A percentile compares a stretch with the other conserved stretches of the same genome.
Conservation (phyloP, 768 basidiomycete species). For the Arthromyces matolae region DNA sequence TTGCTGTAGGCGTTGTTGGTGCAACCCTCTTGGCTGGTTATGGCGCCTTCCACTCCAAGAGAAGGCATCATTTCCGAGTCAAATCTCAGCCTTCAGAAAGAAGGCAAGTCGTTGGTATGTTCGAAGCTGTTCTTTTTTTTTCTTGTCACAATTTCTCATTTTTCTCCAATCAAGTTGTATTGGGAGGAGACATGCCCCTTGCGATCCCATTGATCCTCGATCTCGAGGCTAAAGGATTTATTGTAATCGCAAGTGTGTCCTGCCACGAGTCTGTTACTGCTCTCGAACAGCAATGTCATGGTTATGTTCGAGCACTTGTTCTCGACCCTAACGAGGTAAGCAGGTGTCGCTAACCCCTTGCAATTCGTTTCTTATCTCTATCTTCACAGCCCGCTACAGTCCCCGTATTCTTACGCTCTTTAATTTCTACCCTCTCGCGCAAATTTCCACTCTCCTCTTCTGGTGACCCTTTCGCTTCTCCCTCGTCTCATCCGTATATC, state of each 20-base stretch:
- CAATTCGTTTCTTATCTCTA: not conserved
- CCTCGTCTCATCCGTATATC: constrained; percentile 63
- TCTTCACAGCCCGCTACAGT: constrained; percentile 62
- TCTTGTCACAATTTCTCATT: too few species aligned
- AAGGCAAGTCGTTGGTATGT: constrained; percentile 66
- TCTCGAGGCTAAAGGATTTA: constrained; percentile 75
- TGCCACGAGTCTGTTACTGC: constrained; percentile 60
- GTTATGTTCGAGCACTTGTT: constrained; percentile 78
- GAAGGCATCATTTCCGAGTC: constrained; percentile 36
- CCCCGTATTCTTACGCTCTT: constrained; percentile 74
- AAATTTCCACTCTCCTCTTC: constrained; percentile 75
- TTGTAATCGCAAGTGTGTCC: constrained; percentile 77
- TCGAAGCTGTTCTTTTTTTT: too few species aligned
- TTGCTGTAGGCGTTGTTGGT: constrained; percentile 57
- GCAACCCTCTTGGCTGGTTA: constrained; percentile 62
- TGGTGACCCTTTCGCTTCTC: constrained; percentile 77
- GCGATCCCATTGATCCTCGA: constrained; percentile 71
- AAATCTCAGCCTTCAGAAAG: constrained; percentile 50
- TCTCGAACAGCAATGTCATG: constrained; percentile 64
- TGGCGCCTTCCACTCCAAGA: constrained; percentile 29
- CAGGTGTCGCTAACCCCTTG: constrained; percentile 14
- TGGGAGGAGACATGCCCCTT: constrained; percentile 70
- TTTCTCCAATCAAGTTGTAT: too few species aligned
- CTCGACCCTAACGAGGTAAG: constrained; percentile 76
- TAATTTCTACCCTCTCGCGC: constrained; percentile 75